These are phyloP conservation scores for Geotrichum australiense DNA, from an alignment of 1,139 yeast species.

Conservation along the genomic window DNA sequence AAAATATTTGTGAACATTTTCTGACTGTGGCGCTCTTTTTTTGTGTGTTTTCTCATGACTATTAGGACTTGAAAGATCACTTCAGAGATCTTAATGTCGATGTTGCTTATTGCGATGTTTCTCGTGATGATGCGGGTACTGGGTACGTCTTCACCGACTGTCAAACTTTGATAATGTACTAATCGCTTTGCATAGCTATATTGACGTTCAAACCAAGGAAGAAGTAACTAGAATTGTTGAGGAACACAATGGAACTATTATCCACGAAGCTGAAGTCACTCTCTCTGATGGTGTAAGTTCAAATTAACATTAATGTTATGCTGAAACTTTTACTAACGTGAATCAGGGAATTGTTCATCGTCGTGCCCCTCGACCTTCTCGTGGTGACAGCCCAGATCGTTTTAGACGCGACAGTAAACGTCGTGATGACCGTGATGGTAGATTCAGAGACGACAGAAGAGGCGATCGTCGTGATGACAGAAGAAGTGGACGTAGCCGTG, in stretches of 20 bases:
- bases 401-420: slow-evolving; percentile 9
- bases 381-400: slow-evolving; percentile 3
- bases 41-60: slow-evolving; percentile 5
- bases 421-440: slow-evolving; percentile 14
- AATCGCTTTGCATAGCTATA: slow-evolving; percentile 21
- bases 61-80: slow-evolving; percentile 34
- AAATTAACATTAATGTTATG: neutral
- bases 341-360: slow-evolving; percentile 41
- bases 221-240: slow-evolving; percentile 25
- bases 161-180: neutral
- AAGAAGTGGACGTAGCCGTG: slow-evolving; percentile 66
- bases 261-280: slow-evolving; percentile 23
- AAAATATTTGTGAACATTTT: neutral
- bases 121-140: slow-evolving; percentile 31
- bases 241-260: slow-evolving; percentile 22
- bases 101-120: slow-evolving; percentile 33
- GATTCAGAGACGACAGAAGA: slow-evolving; percentile 43
- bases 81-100: slow-evolving; percentile 33
- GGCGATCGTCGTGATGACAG: slow-evolving; percentile 41
- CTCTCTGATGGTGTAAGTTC: slow-evolving; percentile 25
- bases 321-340: neutral
- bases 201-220: slow-evolving; percentile 26
- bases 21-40: slow-evolving; percentile 11
- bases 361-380: slow-evolving; percentile 42
- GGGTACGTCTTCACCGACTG: slow-evolving; percentile 20